A percentile compares a stretch with the other conserved stretches of the same genome.
Conservation (phyloP, 2,329 filamentous ascomycete genomes). For the Alternaria triticina region DNA sequence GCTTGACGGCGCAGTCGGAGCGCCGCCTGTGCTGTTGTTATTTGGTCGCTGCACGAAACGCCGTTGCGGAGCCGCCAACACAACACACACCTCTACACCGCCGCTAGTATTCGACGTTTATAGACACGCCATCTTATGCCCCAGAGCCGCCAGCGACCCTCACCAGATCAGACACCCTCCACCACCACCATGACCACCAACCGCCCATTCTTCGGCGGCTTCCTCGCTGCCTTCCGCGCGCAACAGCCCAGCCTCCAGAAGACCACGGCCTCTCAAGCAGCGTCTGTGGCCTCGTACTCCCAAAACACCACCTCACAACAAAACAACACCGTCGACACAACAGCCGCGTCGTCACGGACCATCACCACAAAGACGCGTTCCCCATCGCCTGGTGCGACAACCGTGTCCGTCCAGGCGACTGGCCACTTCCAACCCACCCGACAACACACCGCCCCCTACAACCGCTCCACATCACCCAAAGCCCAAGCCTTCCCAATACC, state of each 20-base stretch:
- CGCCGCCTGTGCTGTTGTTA: neutral
- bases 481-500: conserved; percentile 47
- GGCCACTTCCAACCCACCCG: conserved; percentile 51
- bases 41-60: neutral
- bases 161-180: conserved; percentile 22
- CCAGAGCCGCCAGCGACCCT: conserved; percentile 30
- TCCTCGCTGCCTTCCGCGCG: conserved; percentile 71
- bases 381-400: conserved; percentile 43
- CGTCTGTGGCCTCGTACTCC: conserved; percentile 47
- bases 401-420: conserved; percentile 48
- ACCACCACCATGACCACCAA: conserved; percentile 65
- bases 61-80: neutral
- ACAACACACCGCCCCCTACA: conserved; percentile 48
- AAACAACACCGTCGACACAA: conserved; percentile 45
- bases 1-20: neutral
- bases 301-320: conserved; percentile 45
- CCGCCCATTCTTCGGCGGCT: conserved; percentile 70
- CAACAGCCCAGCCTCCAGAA: conserved; percentile 68
- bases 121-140: conserved; percentile 30
- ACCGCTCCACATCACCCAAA: conserved; percentile 46
- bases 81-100: conserved; percentile 1
- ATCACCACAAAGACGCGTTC: conserved; percentile 44
- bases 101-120: neutral
- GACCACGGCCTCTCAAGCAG: conserved; percentile 54
- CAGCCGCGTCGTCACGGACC: conserved; percentile 51